Percentiles rank a stretch among this genome's conserved stretches.
Conservation (phyloP, 1,284 basidiomycete genomes). For the Ceratobasidium sp. region DNA sequence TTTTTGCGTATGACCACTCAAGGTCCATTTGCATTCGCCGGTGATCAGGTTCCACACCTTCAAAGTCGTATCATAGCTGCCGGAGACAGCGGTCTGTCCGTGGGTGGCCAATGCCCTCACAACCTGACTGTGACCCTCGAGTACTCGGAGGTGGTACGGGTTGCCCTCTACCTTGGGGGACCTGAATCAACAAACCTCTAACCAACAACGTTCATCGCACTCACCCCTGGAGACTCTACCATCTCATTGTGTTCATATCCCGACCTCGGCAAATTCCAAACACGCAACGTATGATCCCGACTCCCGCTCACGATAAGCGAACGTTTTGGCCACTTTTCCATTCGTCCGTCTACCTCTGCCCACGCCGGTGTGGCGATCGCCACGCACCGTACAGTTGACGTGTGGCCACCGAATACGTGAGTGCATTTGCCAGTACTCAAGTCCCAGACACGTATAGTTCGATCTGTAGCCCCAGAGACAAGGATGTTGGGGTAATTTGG, state of each 20-base stretch:
- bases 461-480: conserved; percentile 93
- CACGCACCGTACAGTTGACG: conserved; percentile 89
- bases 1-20: conserved; percentile 90
- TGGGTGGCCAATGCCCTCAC: conserved; percentile 91
- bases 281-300: conserved; percentile 86
- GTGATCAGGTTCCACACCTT: conserved; percentile 94
- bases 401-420: conserved; percentile 93
- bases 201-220: conserved; percentile 68
- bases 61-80: conserved; percentile 92
- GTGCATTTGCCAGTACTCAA: conserved; percentile 80
- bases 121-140: conserved; percentile 89
- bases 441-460: conserved; percentile 95
- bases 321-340: conserved; percentile 84
- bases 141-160: conserved; percentile 85
- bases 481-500: conserved; percentile 67
- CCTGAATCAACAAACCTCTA: neutral
- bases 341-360: conserved; percentile 69
- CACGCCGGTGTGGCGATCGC: conserved; percentile 88
- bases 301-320: conserved; percentile 94
- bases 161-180: conserved; percentile 79
- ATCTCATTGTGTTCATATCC: conserved; percentile 80
- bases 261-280: conserved; percentile 85
- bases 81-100: conserved; percentile 89
- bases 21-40: conserved; percentile 80
- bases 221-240: conserved; percentile 74